Evolutionary conservation across 169 alveolate genomes (phyloP).

Genomic region (Amoebophrya sp.): DNA sequence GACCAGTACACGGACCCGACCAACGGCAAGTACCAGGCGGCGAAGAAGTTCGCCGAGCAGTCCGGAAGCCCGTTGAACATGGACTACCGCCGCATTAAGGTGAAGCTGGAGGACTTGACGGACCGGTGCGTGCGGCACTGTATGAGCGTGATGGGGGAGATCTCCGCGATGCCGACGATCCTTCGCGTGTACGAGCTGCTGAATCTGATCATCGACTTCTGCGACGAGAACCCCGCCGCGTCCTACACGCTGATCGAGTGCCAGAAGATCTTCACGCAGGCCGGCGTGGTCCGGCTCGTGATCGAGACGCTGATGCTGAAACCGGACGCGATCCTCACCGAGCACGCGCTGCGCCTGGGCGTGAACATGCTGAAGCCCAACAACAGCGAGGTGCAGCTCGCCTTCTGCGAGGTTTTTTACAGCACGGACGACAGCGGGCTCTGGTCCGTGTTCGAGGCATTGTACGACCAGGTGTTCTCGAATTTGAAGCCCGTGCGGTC

Average conservation of each 20-base stretch:
- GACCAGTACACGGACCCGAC: not conserved
- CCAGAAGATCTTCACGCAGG: not conserved
- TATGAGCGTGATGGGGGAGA: not conserved
- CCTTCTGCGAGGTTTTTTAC: not conserved
- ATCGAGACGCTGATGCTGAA: not conserved
- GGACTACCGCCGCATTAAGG: not conserved
- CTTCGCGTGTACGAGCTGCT: not conserved
- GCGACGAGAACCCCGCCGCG: not conserved
- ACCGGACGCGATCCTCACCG: not conserved
- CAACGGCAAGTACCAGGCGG: not conserved
- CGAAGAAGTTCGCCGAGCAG: not conserved
- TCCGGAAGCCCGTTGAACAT: not conserved
- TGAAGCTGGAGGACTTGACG: not conserved
- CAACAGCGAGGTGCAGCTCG: not conserved
- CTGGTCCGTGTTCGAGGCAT: not conserved
- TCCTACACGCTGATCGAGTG: not conserved
- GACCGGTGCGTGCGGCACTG: not conserved
- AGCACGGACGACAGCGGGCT: not conserved
- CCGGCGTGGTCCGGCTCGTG: not conserved
- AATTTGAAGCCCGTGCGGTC: not conserved
- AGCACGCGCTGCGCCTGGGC: not conserved
- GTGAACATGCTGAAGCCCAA: not conserved
- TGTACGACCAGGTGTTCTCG: not conserved
- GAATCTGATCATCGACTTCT: not conserved
- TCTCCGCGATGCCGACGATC: not conserved